Evolutionary conservation across 2,329 filamentous ascomycete species (phyloP), one percentile per base, ranked within the genome.

Genomic region (Dothidotthia symphoricarpi): DNA sequence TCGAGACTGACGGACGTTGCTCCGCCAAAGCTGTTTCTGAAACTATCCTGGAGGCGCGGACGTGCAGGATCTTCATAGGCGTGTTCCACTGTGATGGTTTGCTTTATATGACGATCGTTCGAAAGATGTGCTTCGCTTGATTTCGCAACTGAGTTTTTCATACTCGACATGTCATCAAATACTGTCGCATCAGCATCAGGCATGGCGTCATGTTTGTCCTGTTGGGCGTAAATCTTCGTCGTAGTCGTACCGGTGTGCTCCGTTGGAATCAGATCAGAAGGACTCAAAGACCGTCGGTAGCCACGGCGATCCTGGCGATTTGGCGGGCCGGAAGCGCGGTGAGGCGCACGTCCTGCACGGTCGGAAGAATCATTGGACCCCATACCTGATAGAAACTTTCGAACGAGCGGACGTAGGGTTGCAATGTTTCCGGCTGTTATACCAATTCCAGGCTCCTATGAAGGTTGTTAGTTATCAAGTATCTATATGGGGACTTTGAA

Each of bases 401-500:
- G 70, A 29, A 77, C 64, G 0, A 78, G 63, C 1, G 75, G 75
- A 2, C 72, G 69, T 3, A 76, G 63, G 1, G 72, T 75, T 5
- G 72, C 72, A 10, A 75, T 63, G 47, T 69, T 71, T 22, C 67
- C 71, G 9, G 74, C 74, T n/a, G 64, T 66, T 28, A 73, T 72
- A 8, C 69, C 58, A 19, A 61, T 54, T 5, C 59, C 55, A 3
- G 55, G 55, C 28, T 63, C 59, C 19, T 22, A 9, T 6, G 19
- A 9, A 22, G 9, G 19, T 22, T 5, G 9, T 22, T 9, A 22
- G 19, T 9, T 22, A 5, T 22, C 5, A 22, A 22, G 9, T 5
- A 22, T 22, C 19, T 9, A 22, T 6, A 22, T 5, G 9, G 5
- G 19, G 5, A 22, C 5, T 22, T 22, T 22, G 9, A 22, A 22